Conservation (phyloP, 2,329 filamentous ascomycete species). For the Fragosphaeria purpurea region DNA sequence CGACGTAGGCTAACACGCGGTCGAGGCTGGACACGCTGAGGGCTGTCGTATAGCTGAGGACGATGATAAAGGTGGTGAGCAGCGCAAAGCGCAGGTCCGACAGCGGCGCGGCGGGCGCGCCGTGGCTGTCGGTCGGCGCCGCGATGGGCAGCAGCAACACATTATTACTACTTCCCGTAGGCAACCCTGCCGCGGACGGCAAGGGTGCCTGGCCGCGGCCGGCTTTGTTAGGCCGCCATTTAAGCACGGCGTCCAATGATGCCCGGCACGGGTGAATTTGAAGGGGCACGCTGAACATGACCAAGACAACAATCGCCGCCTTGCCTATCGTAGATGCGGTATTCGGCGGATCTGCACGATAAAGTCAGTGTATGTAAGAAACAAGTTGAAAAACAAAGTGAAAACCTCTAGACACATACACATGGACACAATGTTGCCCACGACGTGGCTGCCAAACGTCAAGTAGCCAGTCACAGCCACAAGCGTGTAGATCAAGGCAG, state of each 20-base stretch:
- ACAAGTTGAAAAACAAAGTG: not conserved
- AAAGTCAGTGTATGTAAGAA: slow-evolving; percentile 1
- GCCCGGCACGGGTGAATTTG: slow-evolving; percentile 94
- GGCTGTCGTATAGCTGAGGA: slow-evolving; percentile 75
- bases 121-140: slow-evolving; percentile 35
- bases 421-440: slow-evolving; percentile 90
- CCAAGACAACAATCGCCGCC: slow-evolving; percentile 87
- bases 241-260: slow-evolving; percentile 87
- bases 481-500: slow-evolving; percentile 77
- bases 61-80: slow-evolving; percentile 77
- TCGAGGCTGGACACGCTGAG: slow-evolving; percentile 87
- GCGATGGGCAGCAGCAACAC: slow-evolving; percentile 33
- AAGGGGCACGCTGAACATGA: slow-evolving; percentile 92
- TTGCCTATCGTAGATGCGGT: slow-evolving; percentile 85
- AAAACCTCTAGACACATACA: slow-evolving; percentile 42
- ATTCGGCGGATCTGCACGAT: slow-evolving; percentile 51
- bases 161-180: slow-evolving; percentile 9
- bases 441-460: slow-evolving; percentile 82
- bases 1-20: slow-evolving; percentile 88
- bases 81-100: slow-evolving; percentile 80
- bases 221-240: slow-evolving; percentile 62
- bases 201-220: slow-evolving; percentile 29
- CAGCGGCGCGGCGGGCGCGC: slow-evolving; percentile 53
- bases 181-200: slow-evolving; percentile 28
- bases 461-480: slow-evolving; percentile 94